A percentile compares a stretch with the other conserved stretches of the same genome.
phyloP scores from a whole-genome alignment of 2,329 filamentous ascomycete species.

The Thermothelomyces thermophilus region DNA sequence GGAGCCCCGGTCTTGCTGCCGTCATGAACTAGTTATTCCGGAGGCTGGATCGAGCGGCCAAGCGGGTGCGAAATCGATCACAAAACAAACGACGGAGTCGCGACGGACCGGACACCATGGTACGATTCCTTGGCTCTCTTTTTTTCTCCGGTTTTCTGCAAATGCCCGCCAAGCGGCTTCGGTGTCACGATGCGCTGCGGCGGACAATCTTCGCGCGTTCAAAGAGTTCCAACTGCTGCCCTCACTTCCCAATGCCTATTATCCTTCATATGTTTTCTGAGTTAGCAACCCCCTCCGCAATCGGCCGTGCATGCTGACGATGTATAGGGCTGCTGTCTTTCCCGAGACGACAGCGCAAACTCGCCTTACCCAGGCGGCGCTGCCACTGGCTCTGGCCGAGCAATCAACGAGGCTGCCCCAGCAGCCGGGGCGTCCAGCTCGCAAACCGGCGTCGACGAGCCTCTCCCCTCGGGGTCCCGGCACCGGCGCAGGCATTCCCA shows the following conservation, averaged over 20 bases:
- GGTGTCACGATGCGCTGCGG: background rate
- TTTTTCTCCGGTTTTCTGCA: background rate
- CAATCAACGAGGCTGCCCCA: slow-evolving; percentile 42
- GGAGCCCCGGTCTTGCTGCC: slow-evolving; percentile 5
- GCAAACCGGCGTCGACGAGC: slow-evolving; percentile 24
- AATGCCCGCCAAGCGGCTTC: background rate
- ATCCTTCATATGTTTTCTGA: background rate
- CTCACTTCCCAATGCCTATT: background rate
- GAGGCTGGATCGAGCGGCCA: slow-evolving; percentile 22
- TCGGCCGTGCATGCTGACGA: background rate
- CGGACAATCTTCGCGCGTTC: background rate
- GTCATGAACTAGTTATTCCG: slow-evolving; percentile 25
- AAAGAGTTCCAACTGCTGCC: too few relatives aligned
- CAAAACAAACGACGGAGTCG: background rate
- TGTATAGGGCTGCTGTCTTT: slow-evolving; percentile 52
- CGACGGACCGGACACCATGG: slow-evolving; percentile 17
- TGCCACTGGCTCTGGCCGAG: slow-evolving; percentile 45
- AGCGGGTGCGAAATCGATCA: slow-evolving; percentile 17
- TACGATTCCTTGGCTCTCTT: slow-evolving; percentile 8
- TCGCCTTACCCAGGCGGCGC: slow-evolving; percentile 46
- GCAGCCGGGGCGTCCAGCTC: slow-evolving; percentile 28
- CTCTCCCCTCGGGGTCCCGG: slow-evolving; percentile 18
- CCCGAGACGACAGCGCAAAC: slow-evolving; percentile 44
- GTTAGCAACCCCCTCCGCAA: background rate
- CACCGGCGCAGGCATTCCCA: slow-evolving; percentile 29